Base-by-base conservation (phyloP, 1,284 basidiomycete species). In the Meira nashicola region DNA sequence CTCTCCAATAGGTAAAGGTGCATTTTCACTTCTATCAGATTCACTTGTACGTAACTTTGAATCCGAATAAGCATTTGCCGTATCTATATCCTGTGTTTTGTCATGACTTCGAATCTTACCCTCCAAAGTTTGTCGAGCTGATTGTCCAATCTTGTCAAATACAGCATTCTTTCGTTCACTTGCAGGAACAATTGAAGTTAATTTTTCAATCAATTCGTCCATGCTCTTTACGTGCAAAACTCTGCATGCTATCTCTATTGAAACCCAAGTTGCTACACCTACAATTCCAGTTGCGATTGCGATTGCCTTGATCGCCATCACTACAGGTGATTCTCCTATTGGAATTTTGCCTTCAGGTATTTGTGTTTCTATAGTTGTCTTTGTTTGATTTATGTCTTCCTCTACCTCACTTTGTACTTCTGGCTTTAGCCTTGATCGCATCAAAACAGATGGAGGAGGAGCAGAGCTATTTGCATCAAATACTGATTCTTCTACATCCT, bases 291-390 rank as follows among this genome's bases (percentile, higher is more conserved):
- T 53, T 11, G 53, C 48, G 12, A 58, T 58, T 8, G 37, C 49
- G 33, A 58, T 46, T 25, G 48, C 57, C 28, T 52, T 39, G 10
- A 50, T 17, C 12, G 57, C 57, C 17, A 52, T 19, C 33, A 53
- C 12, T 28, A 46, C 57, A 25, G 57, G 50, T 21, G 28, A 33
- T 33, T 58, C 57, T 37, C 51, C 57, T 37, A 38, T 19, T 19
- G 23, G 12, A n/a, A 33, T 8, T 15, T 39, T 23, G 21, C 4
- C 19, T 33, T 53, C 6, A 33, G 28, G 28, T 33, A 33, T 33
- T 8, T 33, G 28, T n/a, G 14, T 41, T 41, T 41, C 40, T n/a
- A n/a, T 41, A 14, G 40, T 12, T 41, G 14, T 4, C 8, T 8
- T 33, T 33, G 28, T 33, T 3, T 8, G 8, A 15, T 38, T 19